Evolutionary conservation across 2,329 filamentous ascomycete genomes (phyloP), one percentile per base, ranked within the genome.

Genomic region (Clathrospora elynae): DNA sequence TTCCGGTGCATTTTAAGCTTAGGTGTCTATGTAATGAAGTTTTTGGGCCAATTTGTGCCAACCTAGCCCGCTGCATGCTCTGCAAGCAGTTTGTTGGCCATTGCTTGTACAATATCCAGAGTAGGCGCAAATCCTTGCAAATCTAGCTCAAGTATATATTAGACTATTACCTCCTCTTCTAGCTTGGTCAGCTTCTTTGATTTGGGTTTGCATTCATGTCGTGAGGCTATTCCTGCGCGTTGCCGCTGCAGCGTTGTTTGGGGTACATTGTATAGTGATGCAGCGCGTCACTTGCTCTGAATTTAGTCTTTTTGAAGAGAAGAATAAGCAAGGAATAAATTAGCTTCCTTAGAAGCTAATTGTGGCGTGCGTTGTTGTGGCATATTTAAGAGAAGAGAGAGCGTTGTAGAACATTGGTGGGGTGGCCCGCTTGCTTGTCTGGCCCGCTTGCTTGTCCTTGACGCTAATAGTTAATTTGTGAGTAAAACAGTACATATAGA

Each of bases 101-200:
- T n/a, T n/a, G n/a, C n/a, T n/a, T n/a, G n/a, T n/a, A n/a, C n/a
- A n/a, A n/a, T n/a, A n/a, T n/a, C n/a, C n/a, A n/a, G n/a, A n/a
- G n/a, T n/a, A n/a, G n/a, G n/a, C n/a, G n/a, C n/a, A n/a, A n/a
- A n/a, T n/a, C 23, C 12, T 25, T 25, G 23, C 23, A 9, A 5
- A 25, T 25, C 23, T 9, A 25, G 23, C 10, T 25, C 8, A n/a
- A 48, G 39, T 34, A 47, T 47, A 42, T 42, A 28, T 9, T 23
- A 20, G 34, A 38, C 18, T 28, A 47, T 25, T n/a, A 38, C 33
- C 37, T 47, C 25, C 38, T 47, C 38, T 35, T 47, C 26, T 25
- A 37, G 32, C 32, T 39, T 16, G 5, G 34, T 29, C 7, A 49
- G 29, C 24, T 44, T 48, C 23, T 23, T 48, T 16, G 32, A 38